A percentile compares a stretch with the other conserved stretches of the same genome.
Conservation (phyloP, 495 filamentous ascomycete species). For the Astrocystis sublimbata region DNA sequence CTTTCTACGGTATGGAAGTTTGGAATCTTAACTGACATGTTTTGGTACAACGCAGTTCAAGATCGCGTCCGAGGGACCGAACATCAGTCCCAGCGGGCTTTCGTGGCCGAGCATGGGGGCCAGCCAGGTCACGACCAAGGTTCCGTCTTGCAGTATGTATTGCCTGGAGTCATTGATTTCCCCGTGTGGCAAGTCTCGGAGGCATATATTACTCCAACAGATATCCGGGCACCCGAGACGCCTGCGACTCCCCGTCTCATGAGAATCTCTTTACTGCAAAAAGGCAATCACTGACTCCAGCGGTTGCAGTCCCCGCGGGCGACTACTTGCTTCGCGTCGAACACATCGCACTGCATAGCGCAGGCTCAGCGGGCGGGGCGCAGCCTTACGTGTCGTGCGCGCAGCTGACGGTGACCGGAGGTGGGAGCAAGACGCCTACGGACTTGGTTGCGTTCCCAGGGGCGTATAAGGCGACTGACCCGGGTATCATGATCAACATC, state of each 20-base stretch:
- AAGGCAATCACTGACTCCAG: too few species aligned
- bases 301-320: slow-evolving; percentile 51
- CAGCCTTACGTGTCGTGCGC: slow-evolving; percentile 50
- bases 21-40: too few species aligned
- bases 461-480: slow-evolving; percentile 37
- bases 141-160: slow-evolving; percentile 51
- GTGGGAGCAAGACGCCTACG: slow-evolving; percentile 33
- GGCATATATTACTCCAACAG: too few species aligned
- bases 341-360: slow-evolving; percentile 56
- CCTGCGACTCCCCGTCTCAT: too few species aligned
- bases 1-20: too few species aligned
- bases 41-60: too few species aligned
- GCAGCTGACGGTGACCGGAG: slow-evolving; percentile 36
- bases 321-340: slow-evolving; percentile 62
- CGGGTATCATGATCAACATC: slow-evolving; percentile 40
- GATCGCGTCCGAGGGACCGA: slow-evolving; percentile 45
- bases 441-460: slow-evolving; percentile 37
- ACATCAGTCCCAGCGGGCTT: slow-evolving; percentile 34
- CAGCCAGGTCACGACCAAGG: slow-evolving; percentile 42
- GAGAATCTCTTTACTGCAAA: too few species aligned
- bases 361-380: slow-evolving; percentile 44
- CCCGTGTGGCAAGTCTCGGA: too few species aligned
- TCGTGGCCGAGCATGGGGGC: slow-evolving; percentile 41
- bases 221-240: too few species aligned
- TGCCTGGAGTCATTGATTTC: too few species aligned